phyloP scores from a whole-genome alignment of 139 green algal species.

The Volvox reticuliferus region DNA sequence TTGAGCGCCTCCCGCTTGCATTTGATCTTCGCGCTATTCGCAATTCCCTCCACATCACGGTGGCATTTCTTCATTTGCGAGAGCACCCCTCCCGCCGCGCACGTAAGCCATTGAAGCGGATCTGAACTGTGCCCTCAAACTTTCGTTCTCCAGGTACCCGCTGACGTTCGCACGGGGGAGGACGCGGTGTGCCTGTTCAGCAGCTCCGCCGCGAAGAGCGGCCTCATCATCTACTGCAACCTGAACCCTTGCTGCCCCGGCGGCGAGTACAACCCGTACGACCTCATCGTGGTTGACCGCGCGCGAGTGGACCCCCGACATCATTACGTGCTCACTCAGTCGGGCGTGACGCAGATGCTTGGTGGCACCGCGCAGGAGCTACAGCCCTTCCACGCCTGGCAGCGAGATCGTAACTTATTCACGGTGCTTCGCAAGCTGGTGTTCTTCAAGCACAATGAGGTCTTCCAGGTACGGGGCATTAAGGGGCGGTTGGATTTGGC shows the following conservation, averaged over 20 bases:
- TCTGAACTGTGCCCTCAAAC: too few species aligned
- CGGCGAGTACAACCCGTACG: conserved; percentile 64
- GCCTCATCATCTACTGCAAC: conserved; percentile 62
- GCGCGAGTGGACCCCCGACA: conserved; percentile 40
- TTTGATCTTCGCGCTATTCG: too few species aligned
- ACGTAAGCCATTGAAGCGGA: too few species aligned
- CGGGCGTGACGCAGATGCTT: conserved; percentile 50
- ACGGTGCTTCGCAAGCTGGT: conserved; percentile 63
- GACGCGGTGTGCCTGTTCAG: conserved; percentile 58
- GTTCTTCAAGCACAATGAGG: conserved; percentile 57
- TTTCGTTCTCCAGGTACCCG: conserved; percentile 28
- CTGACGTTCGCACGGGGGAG: conserved; percentile 51
- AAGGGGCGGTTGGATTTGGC: too few species aligned
- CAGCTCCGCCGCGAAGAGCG: conserved; percentile 50
- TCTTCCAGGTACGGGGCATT: conserved; percentile 48
- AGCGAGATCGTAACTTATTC: conserved; percentile 59
- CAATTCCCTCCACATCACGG: too few species aligned
- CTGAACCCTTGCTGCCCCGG: conserved; percentile 46
- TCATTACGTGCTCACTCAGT: conserved; percentile 60
- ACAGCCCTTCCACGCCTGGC: conserved; percentile 57
- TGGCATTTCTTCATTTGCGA: too few species aligned
- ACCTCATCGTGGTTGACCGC: conserved; percentile 56
- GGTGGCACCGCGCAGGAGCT: conserved; percentile 49
- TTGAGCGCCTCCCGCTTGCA: too few species aligned
- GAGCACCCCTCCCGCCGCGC: too few species aligned